These are phyloP conservation scores for Agrocybe praecox DNA, from an alignment of 768 basidiomycete genomes.

Conservation along the genomic window DNA sequence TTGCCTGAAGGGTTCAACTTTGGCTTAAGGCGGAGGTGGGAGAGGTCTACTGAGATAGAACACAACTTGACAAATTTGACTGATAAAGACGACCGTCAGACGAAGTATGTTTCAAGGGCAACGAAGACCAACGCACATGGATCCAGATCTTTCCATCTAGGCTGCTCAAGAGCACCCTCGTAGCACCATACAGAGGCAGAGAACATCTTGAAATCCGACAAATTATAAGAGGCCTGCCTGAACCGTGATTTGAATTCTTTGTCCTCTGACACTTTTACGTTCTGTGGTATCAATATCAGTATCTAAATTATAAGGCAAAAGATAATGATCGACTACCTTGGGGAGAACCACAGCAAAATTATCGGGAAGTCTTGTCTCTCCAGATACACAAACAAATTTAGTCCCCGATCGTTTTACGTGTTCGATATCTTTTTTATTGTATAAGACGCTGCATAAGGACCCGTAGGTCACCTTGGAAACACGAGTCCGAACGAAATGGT, in stretches of 20 bases:
- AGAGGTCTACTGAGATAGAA: conserved; percentile 25
- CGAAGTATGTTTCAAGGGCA: not conserved
- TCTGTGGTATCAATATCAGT: conserved; percentile 25
- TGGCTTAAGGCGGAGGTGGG: conserved; percentile 17
- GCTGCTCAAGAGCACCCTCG: conserved; percentile 13
- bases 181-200: conserved; percentile 18
- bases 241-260: conserved; percentile 38
- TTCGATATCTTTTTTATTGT: conserved; percentile 32
- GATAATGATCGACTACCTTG: conserved; percentile 25
- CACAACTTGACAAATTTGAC: conserved; percentile 29
- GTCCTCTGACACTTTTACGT: conserved; percentile 35
- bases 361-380: conserved; percentile 31
- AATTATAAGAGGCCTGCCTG: conserved; percentile 11
- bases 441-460: not conserved
- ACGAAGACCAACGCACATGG: conserved; percentile 14
- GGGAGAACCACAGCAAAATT: conserved; percentile 39
- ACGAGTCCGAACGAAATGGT: conserved; percentile 23
- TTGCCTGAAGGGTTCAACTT: conserved; percentile 9
- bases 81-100: conserved; percentile 5
- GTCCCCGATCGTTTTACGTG: conserved; percentile 33
- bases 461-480: conserved; percentile 21
- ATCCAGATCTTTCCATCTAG: conserved; percentile 29
- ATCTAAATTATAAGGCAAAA: conserved; percentile 17
- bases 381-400: conserved; percentile 30
- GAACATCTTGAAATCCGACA: conserved; percentile 8